Conservation (phyloP, 2,329 filamentous ascomycete species). For the Nigrospora sphaerica region DNA sequence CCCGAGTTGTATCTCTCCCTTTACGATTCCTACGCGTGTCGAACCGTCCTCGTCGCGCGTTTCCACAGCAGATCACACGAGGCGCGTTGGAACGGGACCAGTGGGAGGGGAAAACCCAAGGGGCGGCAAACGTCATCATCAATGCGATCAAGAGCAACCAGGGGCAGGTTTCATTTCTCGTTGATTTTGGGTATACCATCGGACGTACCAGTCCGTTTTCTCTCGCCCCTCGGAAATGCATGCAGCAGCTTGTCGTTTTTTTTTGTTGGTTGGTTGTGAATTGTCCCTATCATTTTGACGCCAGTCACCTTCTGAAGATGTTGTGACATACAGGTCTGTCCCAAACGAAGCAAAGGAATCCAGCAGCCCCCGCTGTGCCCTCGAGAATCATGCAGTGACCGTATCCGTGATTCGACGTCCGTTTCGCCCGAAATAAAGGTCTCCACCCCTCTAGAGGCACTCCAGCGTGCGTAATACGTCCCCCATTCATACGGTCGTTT, state of each 20-base stretch:
- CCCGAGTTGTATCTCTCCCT: background rate
- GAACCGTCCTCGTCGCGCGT: too few relatives aligned
- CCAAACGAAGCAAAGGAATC: constrained; percentile 48
- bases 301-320: constrained; percentile 43
- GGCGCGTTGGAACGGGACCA: too few relatives aligned
- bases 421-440: too few relatives aligned
- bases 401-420: constrained; percentile 1
- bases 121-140: too few relatives aligned
- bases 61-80: too few relatives aligned
- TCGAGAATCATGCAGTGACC: constrained; percentile 7
- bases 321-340: constrained; percentile 59
- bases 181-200: too few relatives aligned
- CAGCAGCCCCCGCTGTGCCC: constrained; percentile 29
- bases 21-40: too few relatives aligned
- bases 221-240: constrained; percentile 1
- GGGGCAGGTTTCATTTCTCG: too few relatives aligned
- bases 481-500: constrained; percentile 27
- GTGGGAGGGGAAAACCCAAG: too few relatives aligned
- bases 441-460: too few relatives aligned
- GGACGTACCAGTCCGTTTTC: background rate
- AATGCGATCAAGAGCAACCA: too few relatives aligned
- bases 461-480: background rate
- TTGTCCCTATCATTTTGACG: constrained; percentile 57
- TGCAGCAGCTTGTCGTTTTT: constrained; percentile 1
- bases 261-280: constrained; percentile 35